Conservation (phyloP, 192 early-diverging fungal genomes). For the Backusella morwellensis region DNA sequence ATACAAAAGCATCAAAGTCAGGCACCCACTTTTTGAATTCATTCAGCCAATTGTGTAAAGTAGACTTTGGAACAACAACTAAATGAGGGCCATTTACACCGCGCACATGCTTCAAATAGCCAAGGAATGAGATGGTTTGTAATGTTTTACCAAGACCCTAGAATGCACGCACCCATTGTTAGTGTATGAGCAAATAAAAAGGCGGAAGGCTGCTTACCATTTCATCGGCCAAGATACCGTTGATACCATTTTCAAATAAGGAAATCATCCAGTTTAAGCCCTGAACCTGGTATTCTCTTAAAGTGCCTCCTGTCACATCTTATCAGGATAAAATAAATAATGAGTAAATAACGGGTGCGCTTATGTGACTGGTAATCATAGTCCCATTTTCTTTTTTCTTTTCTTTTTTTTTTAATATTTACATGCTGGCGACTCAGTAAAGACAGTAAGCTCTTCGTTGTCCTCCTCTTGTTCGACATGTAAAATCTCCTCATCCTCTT, state of each 20-base stretch:
- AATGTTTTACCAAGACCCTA: conserved; percentile 95
- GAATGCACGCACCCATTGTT: neutral
- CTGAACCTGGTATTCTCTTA: conserved; percentile 96
- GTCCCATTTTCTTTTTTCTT: neutral
- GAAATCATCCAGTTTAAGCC: conserved; percentile 99
- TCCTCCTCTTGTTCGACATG: conserved; percentile 69
- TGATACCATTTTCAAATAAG: conserved; percentile 95
- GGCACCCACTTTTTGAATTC: conserved; percentile 95
- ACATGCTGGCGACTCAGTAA: conserved; percentile 91
- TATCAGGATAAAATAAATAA: conserved; percentile 23
- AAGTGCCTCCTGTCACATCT: conserved; percentile 87
- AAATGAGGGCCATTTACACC: conserved; percentile 83
- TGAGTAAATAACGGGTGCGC: neutral
- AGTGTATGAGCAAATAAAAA: neutral
- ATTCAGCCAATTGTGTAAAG: conserved; percentile 93
- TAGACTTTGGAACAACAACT: conserved; percentile 96
- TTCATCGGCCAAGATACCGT: conserved; percentile 98
- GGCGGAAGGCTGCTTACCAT: conserved; percentile 57
- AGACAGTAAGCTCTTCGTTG: conserved; percentile 57
- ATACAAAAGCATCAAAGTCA: conserved; percentile 79
- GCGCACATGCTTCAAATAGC: conserved; percentile 86
- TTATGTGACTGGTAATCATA: neutral
- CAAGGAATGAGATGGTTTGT: conserved; percentile 95
- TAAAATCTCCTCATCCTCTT: conserved; percentile 94
- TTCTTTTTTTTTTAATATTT: conserved; percentile 11